Evolutionary conservation across 2,329 filamentous ascomycete species (phyloP).

Genomic region (Ambrosiella beaveri): DNA sequence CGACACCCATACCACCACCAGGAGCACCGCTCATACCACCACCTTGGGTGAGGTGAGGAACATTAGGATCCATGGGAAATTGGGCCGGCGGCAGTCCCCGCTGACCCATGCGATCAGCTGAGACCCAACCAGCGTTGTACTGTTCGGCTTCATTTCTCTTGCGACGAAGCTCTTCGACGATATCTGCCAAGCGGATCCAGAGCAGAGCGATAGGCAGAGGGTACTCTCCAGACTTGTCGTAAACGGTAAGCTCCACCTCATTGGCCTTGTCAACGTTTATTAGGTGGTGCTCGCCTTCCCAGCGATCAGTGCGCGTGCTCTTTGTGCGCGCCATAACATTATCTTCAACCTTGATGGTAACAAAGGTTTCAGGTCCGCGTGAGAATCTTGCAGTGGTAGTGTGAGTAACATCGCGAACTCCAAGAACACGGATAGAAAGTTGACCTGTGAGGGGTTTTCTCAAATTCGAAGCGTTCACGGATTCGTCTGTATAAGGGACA

Average conservation of each 20-base stretch:
- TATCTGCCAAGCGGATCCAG: slow-evolving; percentile 93
- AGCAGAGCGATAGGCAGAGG: slow-evolving; percentile 85
- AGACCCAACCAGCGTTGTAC: slow-evolving; percentile 89
- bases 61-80: slow-evolving; percentile 37
- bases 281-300: slow-evolving; percentile 80
- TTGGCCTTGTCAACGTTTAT: slow-evolving; percentile 97
- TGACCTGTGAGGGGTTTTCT: slow-evolving; percentile 91
- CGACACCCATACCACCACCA: slow-evolving; percentile 21
- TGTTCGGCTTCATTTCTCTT: slow-evolving; percentile 96
- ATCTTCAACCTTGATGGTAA: slow-evolving; percentile 94
- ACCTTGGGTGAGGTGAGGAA: slow-evolving; percentile 18
- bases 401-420: slow-evolving; percentile 89
- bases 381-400: slow-evolving; percentile 70
- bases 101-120: slow-evolving; percentile 81
- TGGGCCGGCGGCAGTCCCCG: slow-evolving; percentile 31
- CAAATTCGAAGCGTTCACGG: slow-evolving; percentile 84
- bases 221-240: slow-evolving; percentile 84
- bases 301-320: slow-evolving; percentile 69
- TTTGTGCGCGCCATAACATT: slow-evolving; percentile 76
- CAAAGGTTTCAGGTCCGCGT: slow-evolving; percentile 82
- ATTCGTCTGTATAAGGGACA: slow-evolving; percentile 52
- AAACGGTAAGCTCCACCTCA: slow-evolving; percentile 93
- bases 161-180: slow-evolving; percentile 89
- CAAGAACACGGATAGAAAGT: slow-evolving; percentile 68
- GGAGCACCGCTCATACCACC: slow-evolving; percentile 23